Percentiles rank a stretch among this genome's conserved stretches.
phyloP scores from a whole-genome alignment of 164 flowering plant genomes.

The Santalum album region DNA sequence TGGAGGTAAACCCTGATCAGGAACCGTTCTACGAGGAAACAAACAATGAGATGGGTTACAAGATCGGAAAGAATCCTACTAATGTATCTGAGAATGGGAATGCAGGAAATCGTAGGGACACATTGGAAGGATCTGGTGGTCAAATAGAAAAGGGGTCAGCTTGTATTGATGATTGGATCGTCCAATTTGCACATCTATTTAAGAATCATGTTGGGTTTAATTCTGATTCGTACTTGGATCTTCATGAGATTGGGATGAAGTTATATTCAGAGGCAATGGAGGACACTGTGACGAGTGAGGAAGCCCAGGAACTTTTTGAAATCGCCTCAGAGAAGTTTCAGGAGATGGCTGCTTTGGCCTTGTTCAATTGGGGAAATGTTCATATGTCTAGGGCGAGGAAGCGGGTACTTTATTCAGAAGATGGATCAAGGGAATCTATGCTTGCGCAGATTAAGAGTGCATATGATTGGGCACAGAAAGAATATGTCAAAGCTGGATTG shows the following conservation, averaged over 20 bases:
- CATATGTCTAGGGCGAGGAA: constrained; percentile 5
- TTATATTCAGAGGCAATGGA: constrained; percentile 5
- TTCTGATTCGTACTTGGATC: constrained; percentile 6
- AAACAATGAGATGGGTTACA: background rate
- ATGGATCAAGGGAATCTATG: constrained; percentile 2
- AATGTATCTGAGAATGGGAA: background rate
- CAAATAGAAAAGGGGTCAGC: background rate
- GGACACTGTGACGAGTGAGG: constrained; percentile 2
- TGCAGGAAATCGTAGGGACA: background rate
- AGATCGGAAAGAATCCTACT: background rate
- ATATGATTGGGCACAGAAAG: constrained; percentile 1
- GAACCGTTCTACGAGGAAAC: constrained; percentile 33
- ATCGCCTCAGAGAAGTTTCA: constrained; percentile 4
- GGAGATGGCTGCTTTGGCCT: constrained; percentile 7
- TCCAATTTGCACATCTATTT: constrained; percentile 1
- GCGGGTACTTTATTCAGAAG: constrained; percentile 1
- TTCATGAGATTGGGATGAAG: constrained; percentile 6
- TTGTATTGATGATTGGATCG: constrained; percentile 7
- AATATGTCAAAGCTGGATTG: constrained; percentile 1
- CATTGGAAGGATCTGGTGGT: background rate
- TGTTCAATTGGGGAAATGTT: constrained; percentile 10
- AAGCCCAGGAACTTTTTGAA: constrained; percentile 5
- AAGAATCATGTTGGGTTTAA: constrained; percentile 5
- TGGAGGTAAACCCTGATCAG: constrained; percentile 29
- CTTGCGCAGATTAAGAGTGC: constrained; percentile 1